Percentiles rank a stretch among this genome's conserved stretches.
phyloP scores from a whole-genome alignment of 805 yeast genomes.

The Starmerella stigmatis region DNA sequence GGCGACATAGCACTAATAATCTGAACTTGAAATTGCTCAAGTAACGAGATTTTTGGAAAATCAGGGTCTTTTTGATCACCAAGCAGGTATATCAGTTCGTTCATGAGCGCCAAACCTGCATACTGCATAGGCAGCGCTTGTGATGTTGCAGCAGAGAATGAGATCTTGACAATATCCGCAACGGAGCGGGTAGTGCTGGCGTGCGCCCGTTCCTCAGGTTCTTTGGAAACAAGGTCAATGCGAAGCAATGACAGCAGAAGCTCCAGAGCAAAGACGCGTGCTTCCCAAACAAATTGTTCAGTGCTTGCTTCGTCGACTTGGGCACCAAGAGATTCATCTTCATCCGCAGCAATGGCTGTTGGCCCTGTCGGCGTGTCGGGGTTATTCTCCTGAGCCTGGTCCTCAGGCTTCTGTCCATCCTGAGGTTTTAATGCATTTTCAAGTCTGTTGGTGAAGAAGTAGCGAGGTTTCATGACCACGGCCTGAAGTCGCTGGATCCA shows the following conservation, averaged over 20 bases:
- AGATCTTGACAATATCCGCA: slow-evolving; percentile 59
- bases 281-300: slow-evolving; percentile 37
- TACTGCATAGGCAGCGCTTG: slow-evolving; percentile 49
- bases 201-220: slow-evolving; percentile 20
- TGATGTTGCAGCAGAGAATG: slow-evolving; percentile 74
- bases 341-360: slow-evolving; percentile 40
- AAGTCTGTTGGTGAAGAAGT: slow-evolving; percentile 8
- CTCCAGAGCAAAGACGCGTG: slow-evolving; percentile 34
- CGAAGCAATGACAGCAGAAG: slow-evolving; percentile 29
- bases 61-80: slow-evolving; percentile 60
- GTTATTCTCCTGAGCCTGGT: background rate
- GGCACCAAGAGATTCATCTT: slow-evolving; percentile 27
- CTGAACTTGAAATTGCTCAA: slow-evolving; percentile 92
- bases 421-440: background rate
- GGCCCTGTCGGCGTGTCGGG: background rate
- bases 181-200: slow-evolving; percentile 26
- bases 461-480: slow-evolving; percentile 29
- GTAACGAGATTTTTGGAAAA: slow-evolving; percentile 54
- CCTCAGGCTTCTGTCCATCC: background rate
- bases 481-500: slow-evolving; percentile 52
- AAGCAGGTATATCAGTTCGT: slow-evolving; percentile 49
- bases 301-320: slow-evolving; percentile 22
- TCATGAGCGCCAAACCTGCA: slow-evolving; percentile 56
- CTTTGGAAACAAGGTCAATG: slow-evolving; percentile 20
- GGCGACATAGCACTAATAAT: slow-evolving; percentile 83